phyloP scores from a whole-genome alignment of 1,284 basidiomycete genomes.

The Cutaneotrichosporon cutaneum region DNA sequence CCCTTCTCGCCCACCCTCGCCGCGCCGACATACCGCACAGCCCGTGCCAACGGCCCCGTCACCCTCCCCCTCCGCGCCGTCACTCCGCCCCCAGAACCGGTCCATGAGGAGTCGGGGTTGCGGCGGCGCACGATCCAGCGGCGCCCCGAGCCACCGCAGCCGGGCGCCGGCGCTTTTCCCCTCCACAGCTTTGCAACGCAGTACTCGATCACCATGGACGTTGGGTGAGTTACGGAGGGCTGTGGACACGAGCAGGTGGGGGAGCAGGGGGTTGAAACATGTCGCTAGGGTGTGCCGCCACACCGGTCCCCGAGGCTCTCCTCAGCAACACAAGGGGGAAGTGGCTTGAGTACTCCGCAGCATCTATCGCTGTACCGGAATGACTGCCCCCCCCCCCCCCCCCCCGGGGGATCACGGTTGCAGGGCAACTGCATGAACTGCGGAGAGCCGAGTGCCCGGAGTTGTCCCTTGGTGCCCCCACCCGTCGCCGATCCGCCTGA shows the following conservation, averaged over 20 bases:
- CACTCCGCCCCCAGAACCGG: background rate
- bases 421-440: background rate
- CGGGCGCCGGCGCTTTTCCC: background rate
- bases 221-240: slow-evolving; percentile 2
- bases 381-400: too few species aligned
- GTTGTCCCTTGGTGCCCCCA: background rate
- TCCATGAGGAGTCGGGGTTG: background rate
- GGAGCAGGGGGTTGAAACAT: too few species aligned
- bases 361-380: too few species aligned
- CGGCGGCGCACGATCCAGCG: background rate
- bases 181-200: background rate
- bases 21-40: background rate
- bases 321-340: too few species aligned
- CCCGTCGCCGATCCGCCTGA: background rate
- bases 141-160: background rate
- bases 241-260: too few species aligned
- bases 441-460: background rate
- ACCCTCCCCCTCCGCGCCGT: background rate
- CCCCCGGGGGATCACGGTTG: too few species aligned
- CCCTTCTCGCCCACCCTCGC: background rate
- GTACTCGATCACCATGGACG: background rate
- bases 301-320: too few species aligned
- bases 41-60: background rate
- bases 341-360: too few species aligned
- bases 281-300: too few species aligned